These are phyloP conservation scores for Wallacemonas sp. DNA, from an alignment of 208 protist genomes.

Conservation along the genomic window DNA sequence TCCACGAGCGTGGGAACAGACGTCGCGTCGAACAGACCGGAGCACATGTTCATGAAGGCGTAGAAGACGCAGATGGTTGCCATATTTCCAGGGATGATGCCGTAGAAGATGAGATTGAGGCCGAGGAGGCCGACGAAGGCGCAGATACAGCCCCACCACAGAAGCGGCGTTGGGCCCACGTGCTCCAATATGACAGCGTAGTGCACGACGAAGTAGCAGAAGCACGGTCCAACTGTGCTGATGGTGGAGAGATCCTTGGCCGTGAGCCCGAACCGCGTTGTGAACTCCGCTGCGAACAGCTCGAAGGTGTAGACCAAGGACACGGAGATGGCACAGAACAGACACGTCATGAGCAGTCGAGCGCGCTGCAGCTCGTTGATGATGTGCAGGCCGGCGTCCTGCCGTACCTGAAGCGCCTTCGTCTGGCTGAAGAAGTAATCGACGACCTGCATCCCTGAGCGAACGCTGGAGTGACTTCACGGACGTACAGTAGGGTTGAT, in stretches of 20 bases:
- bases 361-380: slow-evolving; percentile 72
- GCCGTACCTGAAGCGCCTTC: slow-evolving; percentile 33
- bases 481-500: neutral
- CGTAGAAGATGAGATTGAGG: slow-evolving; percentile 48
- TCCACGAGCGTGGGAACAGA: slow-evolving; percentile 27
- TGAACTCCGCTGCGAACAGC: slow-evolving; percentile 58
- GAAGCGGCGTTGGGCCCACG: slow-evolving; percentile 37
- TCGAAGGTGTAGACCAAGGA: slow-evolving; percentile 69
- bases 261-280: slow-evolving; percentile 39
- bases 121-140: slow-evolving; percentile 44
- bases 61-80: slow-evolving; percentile 29
- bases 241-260: slow-evolving; percentile 67
- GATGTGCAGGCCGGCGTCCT: slow-evolving; percentile 28
- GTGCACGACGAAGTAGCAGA: slow-evolving; percentile 69
- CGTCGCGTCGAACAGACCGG: slow-evolving; percentile 20
- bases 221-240: slow-evolving; percentile 62
- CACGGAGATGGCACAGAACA: slow-evolving; percentile 66
- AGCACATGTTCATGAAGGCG: slow-evolving; percentile 22
- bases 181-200: slow-evolving; percentile 62
- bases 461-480: too few species aligned
- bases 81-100: slow-evolving; percentile 18
- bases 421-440: slow-evolving; percentile 43
- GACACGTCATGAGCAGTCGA: slow-evolving; percentile 39
- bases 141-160: slow-evolving; percentile 31
- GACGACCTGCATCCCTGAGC: slow-evolving; percentile 9